Evolutionary conservation across 2,329 filamentous ascomycete species (phyloP).

Genomic region (Pleurostoma richardsiae): DNA sequence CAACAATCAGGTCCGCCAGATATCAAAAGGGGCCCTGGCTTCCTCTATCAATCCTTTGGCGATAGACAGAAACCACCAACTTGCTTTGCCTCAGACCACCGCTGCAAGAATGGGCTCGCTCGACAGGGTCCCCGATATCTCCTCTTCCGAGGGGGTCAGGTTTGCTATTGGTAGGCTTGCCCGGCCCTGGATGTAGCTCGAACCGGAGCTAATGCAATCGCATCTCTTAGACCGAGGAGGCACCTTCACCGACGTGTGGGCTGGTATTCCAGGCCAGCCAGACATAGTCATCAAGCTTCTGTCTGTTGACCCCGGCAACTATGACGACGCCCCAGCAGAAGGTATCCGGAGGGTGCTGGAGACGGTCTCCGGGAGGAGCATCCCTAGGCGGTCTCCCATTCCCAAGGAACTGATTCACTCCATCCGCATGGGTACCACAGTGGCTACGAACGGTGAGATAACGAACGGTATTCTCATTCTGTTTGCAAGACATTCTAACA

Average conservation of each 20-base stretch:
- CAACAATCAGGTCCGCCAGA: too few relatives aligned
- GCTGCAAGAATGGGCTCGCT: too few relatives aligned
- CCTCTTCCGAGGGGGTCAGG: not conserved
- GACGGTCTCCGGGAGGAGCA: slow-evolving; percentile 1
- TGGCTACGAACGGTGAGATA: slow-evolving; percentile 15
- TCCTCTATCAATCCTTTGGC: too few relatives aligned
- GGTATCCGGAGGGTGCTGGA: slow-evolving; percentile 7
- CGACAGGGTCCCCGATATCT: too few relatives aligned
- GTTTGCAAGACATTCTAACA: too few relatives aligned
- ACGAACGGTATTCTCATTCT: too few relatives aligned
- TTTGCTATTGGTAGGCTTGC: slow-evolving; percentile 4
- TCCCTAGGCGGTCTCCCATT: slow-evolving; percentile 2
- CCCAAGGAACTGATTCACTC: slow-evolving; percentile 3
- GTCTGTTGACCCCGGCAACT: slow-evolving; percentile 32
- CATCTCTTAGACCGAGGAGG: slow-evolving; percentile 3
- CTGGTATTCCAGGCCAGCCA: slow-evolving; percentile 2
- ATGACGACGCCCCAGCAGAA: slow-evolving; percentile 35
- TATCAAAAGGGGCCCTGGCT: too few relatives aligned
- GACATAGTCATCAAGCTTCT: slow-evolving; percentile 19
- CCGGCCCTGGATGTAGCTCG: not conserved
- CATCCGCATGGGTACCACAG: slow-evolving; percentile 51
- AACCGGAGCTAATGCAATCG: not conserved
- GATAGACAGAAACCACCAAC: too few relatives aligned
- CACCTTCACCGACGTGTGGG: slow-evolving; percentile 8
- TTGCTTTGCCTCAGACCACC: too few relatives aligned